Percentiles rank a stretch among this genome's conserved stretches.
These are phyloP conservation scores for Ogataea pilisensis DNA, from an alignment of 805 yeast genomes.

Conservation along the genomic window DNA sequence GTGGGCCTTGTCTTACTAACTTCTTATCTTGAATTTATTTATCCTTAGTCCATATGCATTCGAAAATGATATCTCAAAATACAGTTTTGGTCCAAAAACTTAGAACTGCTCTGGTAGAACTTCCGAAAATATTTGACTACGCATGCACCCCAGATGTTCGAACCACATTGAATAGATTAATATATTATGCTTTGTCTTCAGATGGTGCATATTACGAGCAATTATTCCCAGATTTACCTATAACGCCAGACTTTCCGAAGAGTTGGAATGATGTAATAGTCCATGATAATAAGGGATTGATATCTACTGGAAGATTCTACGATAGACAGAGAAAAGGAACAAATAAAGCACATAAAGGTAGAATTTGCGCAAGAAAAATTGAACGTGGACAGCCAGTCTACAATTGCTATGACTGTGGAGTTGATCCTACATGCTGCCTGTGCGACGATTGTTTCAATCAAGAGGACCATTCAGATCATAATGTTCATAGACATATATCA, in stretches of 20 bases:
- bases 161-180: conserved; percentile 14
- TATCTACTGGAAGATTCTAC: conserved; percentile 20
- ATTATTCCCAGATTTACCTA: conserved; percentile 17
- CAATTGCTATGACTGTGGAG: conserved; percentile 72
- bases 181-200: conserved; percentile 15
- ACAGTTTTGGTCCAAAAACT: conserved; percentile 2
- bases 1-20: too few species aligned
- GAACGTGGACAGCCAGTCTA: conserved; percentile 61
- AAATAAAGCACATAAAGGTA: conserved; percentile 44
- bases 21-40: too few species aligned
- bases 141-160: conserved; percentile 16
- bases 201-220: conserved; percentile 11
- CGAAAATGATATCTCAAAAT: background rate
- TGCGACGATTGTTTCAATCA: conserved; percentile 71
- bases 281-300: conserved; percentile 8
- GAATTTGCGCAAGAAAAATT: conserved; percentile 66
- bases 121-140: conserved; percentile 14
- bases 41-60: background rate
- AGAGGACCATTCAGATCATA: conserved; percentile 64
- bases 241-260: conserved; percentile 18
- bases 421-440: conserved; percentile 73
- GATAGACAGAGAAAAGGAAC: conserved; percentile 13
- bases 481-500: conserved; percentile 50
- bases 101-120: conserved; percentile 7
- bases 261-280: conserved; percentile 21